Base-by-base conservation (phyloP, 305 asterid genomes). In the Fraxinus nigra region DNA sequence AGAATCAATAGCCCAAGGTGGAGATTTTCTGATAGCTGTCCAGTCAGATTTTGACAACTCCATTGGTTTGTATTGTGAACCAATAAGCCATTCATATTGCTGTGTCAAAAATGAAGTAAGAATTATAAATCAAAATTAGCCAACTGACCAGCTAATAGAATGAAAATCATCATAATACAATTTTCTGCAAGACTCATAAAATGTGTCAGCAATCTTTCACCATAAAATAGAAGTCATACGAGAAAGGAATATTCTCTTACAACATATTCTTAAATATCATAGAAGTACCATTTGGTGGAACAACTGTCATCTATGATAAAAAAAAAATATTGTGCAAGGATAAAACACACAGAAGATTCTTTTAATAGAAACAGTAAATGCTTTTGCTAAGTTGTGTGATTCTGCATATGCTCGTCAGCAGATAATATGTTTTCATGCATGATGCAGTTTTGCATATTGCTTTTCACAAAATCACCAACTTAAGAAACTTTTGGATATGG, bases 31-130 rank as follows among this genome's bases (percentile, higher is more conserved):
- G 83, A 97, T 85, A 84, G 93, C 78, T 73, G 89, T 83, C 99
- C 99, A 97, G 84, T 97, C 99, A 80, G 98, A 91, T 84, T 94
- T 96, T 63, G 91, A 81, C 88, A 97, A 76, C 91, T 97, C 98
- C 94, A 89, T 89, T 79, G 99, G 88, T 87, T 97, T 97, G 94
- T 97, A 97, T 87, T 93, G 98, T 72, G 98, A 70, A 86, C 93
- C 98, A 88, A 97, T 92, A 86, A 97, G 98, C 97, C 97, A 94
- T 85, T 94, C 99, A 86, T 90, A 94, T 93, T 97, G 99, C 99
- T 97, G 94, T 67, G 85, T 59, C 83, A 85, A 84, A 86, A 81
- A 83, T 34, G 69, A 75, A 32, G 14, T 74, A 59, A 78, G 78
- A 82, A 75, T 79, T 80, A 75, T 56, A 56, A 63, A 76, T 11